phyloP scores from a whole-genome alignment of 2,329 filamentous ascomycete species.

The Sclerotinia trifoliorum region DNA sequence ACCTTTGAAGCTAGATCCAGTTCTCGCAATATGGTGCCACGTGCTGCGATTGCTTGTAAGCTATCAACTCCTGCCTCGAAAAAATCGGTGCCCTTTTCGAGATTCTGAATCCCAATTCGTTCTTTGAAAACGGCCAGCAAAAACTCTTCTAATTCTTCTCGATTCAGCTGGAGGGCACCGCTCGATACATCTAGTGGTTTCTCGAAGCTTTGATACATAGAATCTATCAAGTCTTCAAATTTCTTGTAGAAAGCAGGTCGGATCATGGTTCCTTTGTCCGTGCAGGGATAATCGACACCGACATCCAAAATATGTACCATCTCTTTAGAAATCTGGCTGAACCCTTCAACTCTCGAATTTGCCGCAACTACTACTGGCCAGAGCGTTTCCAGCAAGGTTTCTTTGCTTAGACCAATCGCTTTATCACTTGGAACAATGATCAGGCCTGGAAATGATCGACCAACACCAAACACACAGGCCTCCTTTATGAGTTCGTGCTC shows the following conservation, averaged over 20 bases:
- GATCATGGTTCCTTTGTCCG: slow-evolving; percentile 56
- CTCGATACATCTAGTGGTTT: slow-evolving; percentile 2
- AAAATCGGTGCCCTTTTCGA: slow-evolving; percentile 51
- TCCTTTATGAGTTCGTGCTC: slow-evolving; percentile 55
- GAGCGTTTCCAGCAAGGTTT: slow-evolving; percentile 49
- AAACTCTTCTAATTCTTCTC: slow-evolving; percentile 23
- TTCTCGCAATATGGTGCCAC: slow-evolving; percentile 50
- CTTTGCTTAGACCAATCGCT: slow-evolving; percentile 43
- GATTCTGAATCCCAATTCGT: slow-evolving; percentile 15
- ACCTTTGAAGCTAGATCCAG: slow-evolving; percentile 48
- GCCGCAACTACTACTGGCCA: slow-evolving; percentile 52
- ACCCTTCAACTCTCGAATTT: slow-evolving; percentile 51
- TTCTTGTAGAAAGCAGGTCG: slow-evolving; percentile 49
- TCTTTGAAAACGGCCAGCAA: slow-evolving; percentile 20
- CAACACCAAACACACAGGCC: slow-evolving; percentile 56
- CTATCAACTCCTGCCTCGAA: slow-evolving; percentile 59
- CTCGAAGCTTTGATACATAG: slow-evolving; percentile 38
- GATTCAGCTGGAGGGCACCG: slow-evolving; percentile 5
- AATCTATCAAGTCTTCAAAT: slow-evolving; percentile 47
- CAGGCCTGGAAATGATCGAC: slow-evolving; percentile 52
- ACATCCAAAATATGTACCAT: slow-evolving; percentile 52
- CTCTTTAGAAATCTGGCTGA: slow-evolving; percentile 52
- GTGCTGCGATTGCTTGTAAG: slow-evolving; percentile 55
- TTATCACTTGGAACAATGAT: slow-evolving; percentile 52
- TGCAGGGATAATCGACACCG: slow-evolving; percentile 46